These are phyloP conservation scores for Porcisia hertigi DNA, from an alignment of 208 protist species.

Conservation along the genomic window DNA sequence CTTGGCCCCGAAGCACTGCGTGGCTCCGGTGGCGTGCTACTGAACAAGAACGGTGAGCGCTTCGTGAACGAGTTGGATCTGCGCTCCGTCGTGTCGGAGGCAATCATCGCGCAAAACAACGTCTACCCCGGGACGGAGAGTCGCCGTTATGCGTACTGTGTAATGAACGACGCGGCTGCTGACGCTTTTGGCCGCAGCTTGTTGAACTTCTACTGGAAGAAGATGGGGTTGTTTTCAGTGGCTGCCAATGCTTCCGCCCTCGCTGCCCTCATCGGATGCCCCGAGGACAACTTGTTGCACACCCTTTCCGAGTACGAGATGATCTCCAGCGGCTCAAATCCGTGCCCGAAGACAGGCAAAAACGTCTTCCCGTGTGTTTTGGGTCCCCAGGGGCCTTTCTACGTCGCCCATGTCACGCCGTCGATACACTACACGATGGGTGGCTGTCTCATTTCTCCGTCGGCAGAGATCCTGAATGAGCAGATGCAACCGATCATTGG, in stretches of 20 bases:
- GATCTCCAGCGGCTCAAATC: conserved; percentile 17
- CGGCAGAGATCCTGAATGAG: conserved; percentile 76
- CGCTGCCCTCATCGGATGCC: conserved; percentile 65
- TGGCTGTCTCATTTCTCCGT: conserved; percentile 88
- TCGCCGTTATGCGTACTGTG: conserved; percentile 65
- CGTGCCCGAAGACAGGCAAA: conserved; percentile 74
- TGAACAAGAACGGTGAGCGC: conserved; percentile 91
- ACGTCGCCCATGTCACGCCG: conserved; percentile 92
- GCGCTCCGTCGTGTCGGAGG: conserved; percentile 91
- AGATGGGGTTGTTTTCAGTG: conserved; percentile 61
- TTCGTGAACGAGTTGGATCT: conserved; percentile 96
- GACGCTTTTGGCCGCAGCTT: conserved; percentile 65
- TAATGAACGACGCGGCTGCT: conserved; percentile 75
- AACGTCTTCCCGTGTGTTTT: conserved; percentile 70
- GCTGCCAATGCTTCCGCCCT: conserved; percentile 47
- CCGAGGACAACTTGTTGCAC: conserved; percentile 23
- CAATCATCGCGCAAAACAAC: conserved; percentile 79
- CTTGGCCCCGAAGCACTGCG: conserved; percentile 96
- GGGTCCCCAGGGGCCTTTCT: conserved; percentile 62
- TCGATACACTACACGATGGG: conserved; percentile 98
- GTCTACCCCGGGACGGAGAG: conserved; percentile 52
- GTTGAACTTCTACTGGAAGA: conserved; percentile 83
- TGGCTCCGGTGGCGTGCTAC: conserved; percentile 93
- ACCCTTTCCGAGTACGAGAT: conserved; percentile 69
- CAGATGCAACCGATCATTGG: conserved; percentile 77